Conservation (phyloP, 371 early-diverging fungal species). For the Rhizopus arrhizus region DNA sequence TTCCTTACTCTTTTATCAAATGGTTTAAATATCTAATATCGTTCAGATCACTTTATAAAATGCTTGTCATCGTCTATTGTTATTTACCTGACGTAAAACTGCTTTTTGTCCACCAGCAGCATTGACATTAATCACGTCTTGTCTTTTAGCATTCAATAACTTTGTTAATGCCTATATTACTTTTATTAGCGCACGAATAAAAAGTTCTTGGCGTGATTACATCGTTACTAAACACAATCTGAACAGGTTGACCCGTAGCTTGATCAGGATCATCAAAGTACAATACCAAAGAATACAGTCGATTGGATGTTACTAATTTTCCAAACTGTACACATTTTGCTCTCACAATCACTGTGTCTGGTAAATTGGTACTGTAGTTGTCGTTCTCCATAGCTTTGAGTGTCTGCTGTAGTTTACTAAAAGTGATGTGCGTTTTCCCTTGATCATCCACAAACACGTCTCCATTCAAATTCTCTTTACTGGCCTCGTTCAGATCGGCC, state of each 20-base stretch:
- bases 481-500: not conserved
- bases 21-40: not conserved
- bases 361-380: conserved; percentile 1
- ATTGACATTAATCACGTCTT: conserved; percentile 4
- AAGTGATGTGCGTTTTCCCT: conserved; percentile 13
- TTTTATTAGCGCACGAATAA: not conserved
- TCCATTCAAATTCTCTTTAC: not conserved
- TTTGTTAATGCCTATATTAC: not conserved
- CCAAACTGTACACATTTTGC: conserved; percentile 10
- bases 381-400: conserved; percentile 8
- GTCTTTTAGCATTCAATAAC: conserved; percentile 1
- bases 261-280: conserved; percentile 12
- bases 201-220: not conserved
- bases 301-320: not conserved
- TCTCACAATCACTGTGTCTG: conserved; percentile 14
- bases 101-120: conserved; percentile 1
- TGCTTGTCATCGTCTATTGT: not conserved
- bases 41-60: not conserved
- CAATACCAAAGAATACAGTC: conserved; percentile 9
- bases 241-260: not conserved
- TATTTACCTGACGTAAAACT: not conserved
- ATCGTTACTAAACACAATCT: conserved; percentile 9
- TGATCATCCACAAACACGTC: conserved; percentile 7
- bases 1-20: conserved; percentile 8
- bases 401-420: conserved; percentile 8